phyloP scores from a whole-genome alignment of 768 basidiomycete species.

The Serpula lacrymans region DNA sequence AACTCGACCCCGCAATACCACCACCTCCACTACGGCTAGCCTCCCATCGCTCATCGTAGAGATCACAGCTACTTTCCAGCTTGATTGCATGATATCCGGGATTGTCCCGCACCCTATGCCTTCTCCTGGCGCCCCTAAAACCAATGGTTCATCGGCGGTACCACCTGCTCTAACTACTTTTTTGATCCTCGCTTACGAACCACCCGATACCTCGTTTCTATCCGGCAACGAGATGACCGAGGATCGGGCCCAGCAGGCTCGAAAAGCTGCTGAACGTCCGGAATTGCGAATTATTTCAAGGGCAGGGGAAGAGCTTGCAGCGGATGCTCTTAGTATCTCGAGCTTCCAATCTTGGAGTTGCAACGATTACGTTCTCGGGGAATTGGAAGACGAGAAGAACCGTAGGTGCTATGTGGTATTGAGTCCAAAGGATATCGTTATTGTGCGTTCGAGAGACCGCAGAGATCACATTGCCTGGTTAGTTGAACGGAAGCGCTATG shows the following conservation, averaged over 20 bases:
- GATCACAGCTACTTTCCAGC: constrained; percentile 85
- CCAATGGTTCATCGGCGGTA: constrained; percentile 16
- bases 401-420: constrained; percentile 72
- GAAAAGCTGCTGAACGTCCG: constrained; percentile 86
- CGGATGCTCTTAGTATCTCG: constrained; percentile 77
- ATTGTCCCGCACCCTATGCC: constrained; percentile 73
- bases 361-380: constrained; percentile 83
- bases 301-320: constrained; percentile 81
- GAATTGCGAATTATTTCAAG: constrained; percentile 91
- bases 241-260: constrained; percentile 69
- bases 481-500: constrained; percentile 79
- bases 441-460: constrained; percentile 84
- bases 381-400: constrained; percentile 30
- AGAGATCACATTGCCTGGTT: constrained; percentile 92
- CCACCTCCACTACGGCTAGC: constrained; percentile 40
- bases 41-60: constrained; percentile 71
- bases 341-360: constrained; percentile 85
- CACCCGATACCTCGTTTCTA: constrained; percentile 67
- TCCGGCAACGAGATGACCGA: constrained; percentile 62
- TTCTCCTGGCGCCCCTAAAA: constrained; percentile 13
- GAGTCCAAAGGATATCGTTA: constrained; percentile 82
- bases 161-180: constrained; percentile 57
- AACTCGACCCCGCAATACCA: constrained; percentile 46
- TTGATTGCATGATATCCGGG: constrained; percentile 95
- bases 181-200: constrained; percentile 83